phyloP scores from a whole-genome alignment of 2,329 filamentous ascomycete species.

The Arthrobotrys pseudoclavata region DNA sequence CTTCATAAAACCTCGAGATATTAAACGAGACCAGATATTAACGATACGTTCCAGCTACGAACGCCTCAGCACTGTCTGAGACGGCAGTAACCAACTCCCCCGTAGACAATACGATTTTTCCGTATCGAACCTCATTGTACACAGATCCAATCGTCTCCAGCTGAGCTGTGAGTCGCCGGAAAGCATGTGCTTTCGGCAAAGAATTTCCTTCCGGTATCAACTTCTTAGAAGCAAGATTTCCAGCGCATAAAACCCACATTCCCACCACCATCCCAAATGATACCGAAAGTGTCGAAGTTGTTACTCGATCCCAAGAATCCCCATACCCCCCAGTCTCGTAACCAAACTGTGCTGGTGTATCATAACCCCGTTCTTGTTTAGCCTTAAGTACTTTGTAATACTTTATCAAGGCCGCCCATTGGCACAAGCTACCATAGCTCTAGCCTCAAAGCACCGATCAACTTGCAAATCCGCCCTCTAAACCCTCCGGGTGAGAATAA shows the following conservation, averaged over 20 bases:
- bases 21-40: neutral
- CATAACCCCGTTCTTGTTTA: neutral
- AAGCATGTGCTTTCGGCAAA: conserved; percentile 2
- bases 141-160: neutral
- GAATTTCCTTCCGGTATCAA: neutral
- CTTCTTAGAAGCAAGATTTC: neutral
- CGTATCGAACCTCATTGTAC: neutral
- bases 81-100: neutral
- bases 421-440: neutral
- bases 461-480: neutral
- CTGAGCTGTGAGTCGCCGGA: neutral
- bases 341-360: too few relatives aligned
- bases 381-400: neutral
- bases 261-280: neutral
- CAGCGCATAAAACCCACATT: neutral
- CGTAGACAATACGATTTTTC: neutral
- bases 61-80: neutral
- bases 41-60: neutral
- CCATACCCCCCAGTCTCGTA: too few relatives aligned
- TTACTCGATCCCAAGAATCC: neutral
- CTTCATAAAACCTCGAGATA: too few relatives aligned
- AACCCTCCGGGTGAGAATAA: neutral
- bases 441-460: neutral
- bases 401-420: neutral
- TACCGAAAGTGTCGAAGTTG: neutral